A percentile compares a stretch with the other conserved stretches of the same genome.
phyloP scores from a whole-genome alignment of 495 filamentous ascomycete genomes.

The Pyrenopolyporus hunteri region DNA sequence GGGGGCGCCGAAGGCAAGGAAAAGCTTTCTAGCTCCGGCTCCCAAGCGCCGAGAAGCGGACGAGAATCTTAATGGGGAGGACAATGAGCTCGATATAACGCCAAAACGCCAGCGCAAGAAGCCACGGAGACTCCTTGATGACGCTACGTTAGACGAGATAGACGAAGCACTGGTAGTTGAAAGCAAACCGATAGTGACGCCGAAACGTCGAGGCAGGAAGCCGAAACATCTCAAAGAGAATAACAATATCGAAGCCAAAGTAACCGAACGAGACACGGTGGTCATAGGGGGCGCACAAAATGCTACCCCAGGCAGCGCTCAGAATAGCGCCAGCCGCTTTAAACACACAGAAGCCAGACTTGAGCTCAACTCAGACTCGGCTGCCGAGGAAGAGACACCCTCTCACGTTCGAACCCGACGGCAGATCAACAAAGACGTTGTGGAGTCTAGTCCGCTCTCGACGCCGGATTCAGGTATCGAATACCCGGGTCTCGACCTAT shows the following conservation, averaged over 20 bases:
- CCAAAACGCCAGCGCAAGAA: slow-evolving; percentile 31
- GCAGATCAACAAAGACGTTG: slow-evolving; percentile 15
- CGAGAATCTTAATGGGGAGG: slow-evolving; percentile 12
- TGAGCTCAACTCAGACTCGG: slow-evolving; percentile 30
- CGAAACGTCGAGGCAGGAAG: slow-evolving; percentile 37
- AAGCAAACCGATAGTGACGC: slow-evolving; percentile 13
- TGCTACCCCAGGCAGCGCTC: slow-evolving; percentile 10
- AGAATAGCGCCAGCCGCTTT: slow-evolving; percentile 23
- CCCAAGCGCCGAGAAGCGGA: slow-evolving; percentile 4
- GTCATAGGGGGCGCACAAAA: slow-evolving; percentile 20
- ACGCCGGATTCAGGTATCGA: slow-evolving; percentile 25
- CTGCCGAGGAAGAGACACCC: slow-evolving; percentile 24
- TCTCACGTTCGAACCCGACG: slow-evolving; percentile 28
- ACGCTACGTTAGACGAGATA: slow-evolving; percentile 25
- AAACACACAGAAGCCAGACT: slow-evolving; percentile 40
- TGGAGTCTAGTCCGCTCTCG: slow-evolving; percentile 40
- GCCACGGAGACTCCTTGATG: slow-evolving; percentile 25
- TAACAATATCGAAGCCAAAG: slow-evolving; percentile 5
- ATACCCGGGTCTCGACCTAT: slow-evolving; percentile 25
- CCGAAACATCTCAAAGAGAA: slow-evolving; percentile 34
- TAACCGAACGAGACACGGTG: slow-evolving; percentile 10
- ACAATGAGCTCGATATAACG: slow-evolving; percentile 14
- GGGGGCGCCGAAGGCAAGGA: slow-evolving; percentile 27
- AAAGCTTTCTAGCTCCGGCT: slow-evolving; percentile 14
- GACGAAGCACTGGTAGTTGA: slow-evolving; percentile 18